These are phyloP conservation scores for Candida neerlandica DNA, from an alignment of 1,139 yeast species.

Conservation along the genomic window DNA sequence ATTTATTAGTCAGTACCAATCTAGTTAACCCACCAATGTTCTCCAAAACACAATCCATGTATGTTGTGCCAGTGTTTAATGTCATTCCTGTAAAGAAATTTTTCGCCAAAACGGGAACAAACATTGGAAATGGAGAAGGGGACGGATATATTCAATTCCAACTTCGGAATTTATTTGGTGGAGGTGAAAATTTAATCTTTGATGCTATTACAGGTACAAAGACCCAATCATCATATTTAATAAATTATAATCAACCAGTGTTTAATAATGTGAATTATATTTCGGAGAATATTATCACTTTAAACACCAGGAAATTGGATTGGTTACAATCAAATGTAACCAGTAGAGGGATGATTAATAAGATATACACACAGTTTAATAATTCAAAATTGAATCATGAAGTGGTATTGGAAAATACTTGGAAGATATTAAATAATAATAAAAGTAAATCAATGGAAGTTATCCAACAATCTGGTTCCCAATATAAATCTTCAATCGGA, in stretches of 20 bases:
- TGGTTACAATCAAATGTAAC: conserved; percentile 66
- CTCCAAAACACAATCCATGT: conserved; percentile 21
- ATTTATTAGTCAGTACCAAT: conserved; percentile 42
- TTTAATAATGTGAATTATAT: conserved; percentile 53
- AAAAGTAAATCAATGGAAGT: conserved; percentile 38
- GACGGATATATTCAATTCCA: conserved; percentile 85
- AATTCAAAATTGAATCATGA: conserved; percentile 48
- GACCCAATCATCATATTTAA: conserved; percentile 71
- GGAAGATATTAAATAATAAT: conserved; percentile 59
- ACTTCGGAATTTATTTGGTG: conserved; percentile 79
- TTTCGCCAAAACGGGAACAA: conserved; percentile 88
- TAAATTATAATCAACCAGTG: conserved; percentile 67
- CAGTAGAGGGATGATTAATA: conserved; percentile 60
- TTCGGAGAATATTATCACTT: conserved; percentile 55
- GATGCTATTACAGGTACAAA: conserved; percentile 83
- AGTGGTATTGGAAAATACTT: conserved; percentile 61
- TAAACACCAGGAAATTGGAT: conserved; percentile 65
- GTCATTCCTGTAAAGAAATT: conserved; percentile 65
- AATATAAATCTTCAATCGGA: conserved; percentile 58
- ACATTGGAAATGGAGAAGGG: conserved; percentile 93
- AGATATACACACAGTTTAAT: conserved; percentile 39
- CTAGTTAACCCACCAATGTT: conserved; percentile 27
- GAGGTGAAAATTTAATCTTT: conserved; percentile 76
- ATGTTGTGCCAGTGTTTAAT: conserved; percentile 58
- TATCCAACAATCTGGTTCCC: conserved; percentile 56